Conservation (phyloP, 2,329 filamentous ascomycete species). For the Cercospora sp. region DNA sequence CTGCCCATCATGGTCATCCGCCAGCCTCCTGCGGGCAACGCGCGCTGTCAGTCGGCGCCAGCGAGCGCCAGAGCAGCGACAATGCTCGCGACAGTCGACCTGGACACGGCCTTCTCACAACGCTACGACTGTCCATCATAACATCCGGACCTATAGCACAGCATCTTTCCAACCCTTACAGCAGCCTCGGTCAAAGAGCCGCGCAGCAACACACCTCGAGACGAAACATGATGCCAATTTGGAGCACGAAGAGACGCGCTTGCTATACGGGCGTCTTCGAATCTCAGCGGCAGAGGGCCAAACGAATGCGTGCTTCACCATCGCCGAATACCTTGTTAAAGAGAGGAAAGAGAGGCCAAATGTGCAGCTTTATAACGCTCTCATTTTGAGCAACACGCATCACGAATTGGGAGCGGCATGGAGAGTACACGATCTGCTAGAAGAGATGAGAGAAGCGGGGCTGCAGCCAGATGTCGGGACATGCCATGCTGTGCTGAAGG, state of each 20-base stretch:
- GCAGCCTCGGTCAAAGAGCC: not conserved
- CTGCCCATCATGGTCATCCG: conserved; percentile 52
- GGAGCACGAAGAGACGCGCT: conserved; percentile 28
- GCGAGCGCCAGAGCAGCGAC: conserved; percentile 13
- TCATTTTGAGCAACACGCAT: conserved; percentile 72
- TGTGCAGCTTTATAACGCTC: conserved; percentile 67
- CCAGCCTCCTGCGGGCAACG: not conserved
- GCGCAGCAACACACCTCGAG: not conserved
- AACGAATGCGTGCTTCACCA: conserved; percentile 43
- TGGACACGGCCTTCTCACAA: not conserved
- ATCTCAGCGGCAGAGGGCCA: conserved; percentile 43
- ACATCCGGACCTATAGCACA: not conserved
- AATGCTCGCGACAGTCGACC: conserved; percentile 25
- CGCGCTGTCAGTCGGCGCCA: conserved; percentile 17
- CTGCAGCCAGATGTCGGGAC: conserved; percentile 66
- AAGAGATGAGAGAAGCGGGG: conserved; percentile 66
- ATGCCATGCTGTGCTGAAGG: conserved; percentile 71
- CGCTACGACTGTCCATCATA: not conserved
- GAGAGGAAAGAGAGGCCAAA: conserved; percentile 59
- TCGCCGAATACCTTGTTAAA: conserved; percentile 62
- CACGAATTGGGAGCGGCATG: conserved; percentile 64
- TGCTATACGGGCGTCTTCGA: conserved; percentile 54
- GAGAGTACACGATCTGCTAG: conserved; percentile 63
- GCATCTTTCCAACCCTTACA: too few relatives aligned
- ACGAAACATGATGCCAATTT: conserved; percentile 6